Conservation (phyloP, 176 grass and related monocot species). For the Avena eriantha region DNA sequence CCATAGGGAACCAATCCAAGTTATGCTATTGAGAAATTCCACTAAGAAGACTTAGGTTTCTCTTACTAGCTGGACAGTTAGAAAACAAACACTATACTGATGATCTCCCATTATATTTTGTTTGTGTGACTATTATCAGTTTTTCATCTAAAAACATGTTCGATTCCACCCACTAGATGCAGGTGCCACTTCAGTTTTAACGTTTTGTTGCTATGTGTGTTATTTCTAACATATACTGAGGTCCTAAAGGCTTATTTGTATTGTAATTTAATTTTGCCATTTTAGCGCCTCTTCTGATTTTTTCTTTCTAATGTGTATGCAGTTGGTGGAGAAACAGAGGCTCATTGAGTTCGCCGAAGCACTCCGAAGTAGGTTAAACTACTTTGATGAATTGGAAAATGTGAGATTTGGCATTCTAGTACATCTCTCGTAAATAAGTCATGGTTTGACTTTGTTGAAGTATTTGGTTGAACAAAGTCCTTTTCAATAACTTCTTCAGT, state of each 20-base stretch:
- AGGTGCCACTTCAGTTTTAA: constrained; percentile 4
- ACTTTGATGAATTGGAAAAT: constrained; percentile 98
- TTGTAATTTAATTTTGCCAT: constrained; percentile 3
- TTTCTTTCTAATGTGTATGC: constrained; percentile 41
- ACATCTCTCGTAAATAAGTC: constrained; percentile 29
- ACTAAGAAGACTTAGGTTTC: not conserved
- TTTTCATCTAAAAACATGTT: constrained; percentile 6
- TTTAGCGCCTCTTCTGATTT: constrained; percentile 15
- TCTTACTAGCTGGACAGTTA: not conserved
- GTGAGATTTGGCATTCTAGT: constrained; percentile 66
- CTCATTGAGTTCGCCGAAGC: constrained; percentile 93
- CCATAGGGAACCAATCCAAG: not conserved
- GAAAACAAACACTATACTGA: constrained; percentile 20
- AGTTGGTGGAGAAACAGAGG: constrained; percentile 98
- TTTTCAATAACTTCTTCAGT: constrained; percentile 20
- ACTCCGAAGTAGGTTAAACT: constrained; percentile 89
- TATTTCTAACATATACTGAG: constrained; percentile 4
- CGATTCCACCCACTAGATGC: constrained; percentile 20
- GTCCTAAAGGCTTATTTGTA: not conserved
- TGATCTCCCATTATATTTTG: not conserved
- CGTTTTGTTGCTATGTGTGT: not conserved
- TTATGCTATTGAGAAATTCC: constrained; percentile 9
- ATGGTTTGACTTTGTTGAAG: constrained; percentile 17
- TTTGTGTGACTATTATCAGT: constrained; percentile 21
- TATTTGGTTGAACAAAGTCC: constrained; percentile 24